Evolutionary conservation across 352 stramenopile genomes (phyloP).

Genomic region (Globisporangium mamillatum): DNA sequence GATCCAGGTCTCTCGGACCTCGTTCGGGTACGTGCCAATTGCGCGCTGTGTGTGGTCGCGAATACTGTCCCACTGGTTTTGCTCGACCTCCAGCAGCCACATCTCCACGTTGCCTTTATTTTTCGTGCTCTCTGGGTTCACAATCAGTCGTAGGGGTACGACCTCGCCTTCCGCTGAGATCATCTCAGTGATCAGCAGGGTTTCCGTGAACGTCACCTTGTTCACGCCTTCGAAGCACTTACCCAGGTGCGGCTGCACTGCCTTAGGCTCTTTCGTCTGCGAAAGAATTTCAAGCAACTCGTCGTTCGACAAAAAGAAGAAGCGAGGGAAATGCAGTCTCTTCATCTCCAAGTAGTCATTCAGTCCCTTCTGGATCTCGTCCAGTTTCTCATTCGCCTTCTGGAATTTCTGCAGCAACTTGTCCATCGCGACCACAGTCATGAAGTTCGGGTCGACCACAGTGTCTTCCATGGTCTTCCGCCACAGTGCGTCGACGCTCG

Average conservation of each 20-base stretch:
- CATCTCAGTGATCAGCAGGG: slow-evolving; percentile 93
- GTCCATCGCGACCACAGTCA: slow-evolving; percentile 86
- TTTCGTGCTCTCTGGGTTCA: slow-evolving; percentile 89
- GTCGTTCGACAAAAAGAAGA: slow-evolving; percentile 95
- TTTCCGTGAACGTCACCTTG: slow-evolving; percentile 90
- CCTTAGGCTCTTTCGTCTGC: slow-evolving; percentile 92
- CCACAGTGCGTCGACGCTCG: slow-evolving; percentile 87
- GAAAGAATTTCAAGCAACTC: slow-evolving; percentile 92
- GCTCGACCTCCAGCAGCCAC: slow-evolving; percentile 92
- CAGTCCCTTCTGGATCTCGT: slow-evolving; percentile 93
- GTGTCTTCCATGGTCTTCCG: slow-evolving; percentile 93
- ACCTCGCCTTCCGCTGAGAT: slow-evolving; percentile 91
- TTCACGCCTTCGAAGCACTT: slow-evolving; percentile 91
- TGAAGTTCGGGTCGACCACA: slow-evolving; percentile 85
- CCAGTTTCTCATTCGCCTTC: slow-evolving; percentile 92
- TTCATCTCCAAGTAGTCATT: slow-evolving; percentile 95
- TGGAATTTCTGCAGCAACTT: slow-evolving; percentile 91
- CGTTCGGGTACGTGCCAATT: slow-evolving; percentile 80
- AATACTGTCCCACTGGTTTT: slow-evolving; percentile 90
- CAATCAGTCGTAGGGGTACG: slow-evolving; percentile 73
- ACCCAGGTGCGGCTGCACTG: slow-evolving; percentile 89
- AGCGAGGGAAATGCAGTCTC: slow-evolving; percentile 90
- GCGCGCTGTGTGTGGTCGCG: slow-evolving; percentile 88
- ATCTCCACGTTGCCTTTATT: slow-evolving; percentile 96
- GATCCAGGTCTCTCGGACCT: slow-evolving; percentile 87